phyloP scores from a whole-genome alignment of 2,329 filamentous ascomycete species.

The Tolypocladium ovalisporum region DNA sequence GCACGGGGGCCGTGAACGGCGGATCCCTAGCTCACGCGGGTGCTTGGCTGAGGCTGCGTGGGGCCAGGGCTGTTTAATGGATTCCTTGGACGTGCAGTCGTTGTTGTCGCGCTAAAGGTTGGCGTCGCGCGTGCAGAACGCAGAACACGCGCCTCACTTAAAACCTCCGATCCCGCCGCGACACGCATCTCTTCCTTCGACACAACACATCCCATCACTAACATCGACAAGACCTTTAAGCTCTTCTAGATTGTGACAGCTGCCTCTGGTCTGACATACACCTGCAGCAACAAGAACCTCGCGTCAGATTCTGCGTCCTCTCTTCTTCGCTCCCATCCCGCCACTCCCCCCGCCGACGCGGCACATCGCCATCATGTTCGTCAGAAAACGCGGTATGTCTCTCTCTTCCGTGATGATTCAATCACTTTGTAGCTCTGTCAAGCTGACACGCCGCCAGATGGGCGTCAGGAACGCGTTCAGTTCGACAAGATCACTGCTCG shows the following conservation, averaged over 20 bases:
- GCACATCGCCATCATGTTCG: constrained; percentile 40
- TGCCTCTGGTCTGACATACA: constrained; percentile 13
- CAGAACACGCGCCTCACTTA: constrained; percentile 23
- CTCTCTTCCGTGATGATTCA: not conserved
- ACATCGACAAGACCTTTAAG: constrained; percentile 3
- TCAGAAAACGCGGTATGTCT: constrained; percentile 50
- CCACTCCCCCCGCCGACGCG: constrained; percentile 9
- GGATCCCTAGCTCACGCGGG: not conserved
- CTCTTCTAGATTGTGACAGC: constrained; percentile 6
- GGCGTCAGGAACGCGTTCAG: constrained; percentile 98
- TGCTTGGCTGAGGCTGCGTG: constrained; percentile 3
- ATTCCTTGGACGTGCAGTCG: constrained; percentile 8
- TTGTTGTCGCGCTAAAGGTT: constrained; percentile 20
- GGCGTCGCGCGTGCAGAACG: constrained; percentile 19
- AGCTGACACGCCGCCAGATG: constrained; percentile 51
- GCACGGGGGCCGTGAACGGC: not conserved
- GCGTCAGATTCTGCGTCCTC: constrained; percentile 8
- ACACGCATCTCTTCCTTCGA: constrained; percentile 7
- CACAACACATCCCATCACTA: constrained; percentile 9
- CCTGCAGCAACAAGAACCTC: constrained; percentile 13
- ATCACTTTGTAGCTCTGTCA: not conserved
- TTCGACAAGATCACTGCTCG: constrained; percentile 99
- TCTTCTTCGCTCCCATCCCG: constrained; percentile 9
- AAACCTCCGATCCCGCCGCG: constrained; percentile 17
- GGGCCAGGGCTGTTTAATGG: constrained; percentile 16